Base-by-base conservation (phyloP, 257 asterid genomes). In the Cynanchum wilfordii region DNA sequence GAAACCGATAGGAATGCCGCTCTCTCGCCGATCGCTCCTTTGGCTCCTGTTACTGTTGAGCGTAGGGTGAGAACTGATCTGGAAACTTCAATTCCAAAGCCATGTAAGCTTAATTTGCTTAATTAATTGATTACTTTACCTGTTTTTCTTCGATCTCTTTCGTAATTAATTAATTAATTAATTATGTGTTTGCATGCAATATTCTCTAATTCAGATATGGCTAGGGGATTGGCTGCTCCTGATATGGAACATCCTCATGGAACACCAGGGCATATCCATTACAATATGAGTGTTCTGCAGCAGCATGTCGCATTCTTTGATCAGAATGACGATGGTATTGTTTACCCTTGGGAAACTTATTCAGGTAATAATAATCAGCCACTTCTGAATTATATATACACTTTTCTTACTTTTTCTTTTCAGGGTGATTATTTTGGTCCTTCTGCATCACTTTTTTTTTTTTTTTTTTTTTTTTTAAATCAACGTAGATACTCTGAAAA, bases 231-330 rank as follows among this genome's bases (percentile, higher is more conserved):
- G 81, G 83, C 77, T 29, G 88, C 97, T 2, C 83, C 90, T 0
- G 97, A 89, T 60, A 81, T 72, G 86, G 96, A 85, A 22, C 96
- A 91, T 66, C 94, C 96, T 0, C 83, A 79, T 10, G 96, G 96
- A 56, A 89, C 97, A 1, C 85, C 87, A 0, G 97, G 95, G 1
- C 92, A 82, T n/a, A 66, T 16, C 16, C 89, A 87, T 74, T 1
- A 85, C 4, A 83, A 85, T 72, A 30, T 89, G 83, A 91, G 95
- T 73, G 93, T 89, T 8, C 78, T 91, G 81, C 97, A 91, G 79
- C 97, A 91, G 73, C 96, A 91, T 74, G 82, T 82, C 12, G 88
- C 96, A 54, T 89, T 89, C 86, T 88, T 91, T 44, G 93, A 91
- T 76, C 96, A 82, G 77, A 89, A 89, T 69, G 76, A 83, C 36